phyloP scores from a whole-genome alignment of 352 stramenopile species.

The Globisporangium sylvaticum region DNA sequence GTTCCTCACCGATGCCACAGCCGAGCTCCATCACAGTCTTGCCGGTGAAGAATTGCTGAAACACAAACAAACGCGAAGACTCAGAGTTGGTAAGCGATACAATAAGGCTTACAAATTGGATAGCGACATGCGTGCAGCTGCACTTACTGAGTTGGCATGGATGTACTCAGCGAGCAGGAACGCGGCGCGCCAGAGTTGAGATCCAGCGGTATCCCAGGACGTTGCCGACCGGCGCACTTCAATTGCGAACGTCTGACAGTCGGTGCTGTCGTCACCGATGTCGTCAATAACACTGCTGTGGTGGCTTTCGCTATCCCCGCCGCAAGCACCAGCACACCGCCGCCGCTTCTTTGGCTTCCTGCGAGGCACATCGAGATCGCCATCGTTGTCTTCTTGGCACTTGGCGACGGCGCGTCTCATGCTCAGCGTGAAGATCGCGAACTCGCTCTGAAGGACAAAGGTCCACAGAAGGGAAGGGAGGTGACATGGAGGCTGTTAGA shows the following conservation, averaged over 20 bases:
- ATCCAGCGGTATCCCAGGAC: conserved; percentile 32
- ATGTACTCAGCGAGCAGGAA: conserved; percentile 57
- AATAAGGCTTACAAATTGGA: background rate
- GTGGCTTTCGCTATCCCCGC: background rate
- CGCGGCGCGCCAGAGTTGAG: conserved; percentile 52
- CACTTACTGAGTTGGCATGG: conserved; percentile 19
- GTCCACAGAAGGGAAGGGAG: background rate
- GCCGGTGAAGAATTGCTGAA: conserved; percentile 25
- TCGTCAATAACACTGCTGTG: background rate
- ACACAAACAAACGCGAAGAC: background rate
- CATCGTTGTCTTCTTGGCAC: conserved; percentile 12
- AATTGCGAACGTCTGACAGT: conserved; percentile 16
- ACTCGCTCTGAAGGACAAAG: background rate
- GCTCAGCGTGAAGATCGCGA: conserved; percentile 9
- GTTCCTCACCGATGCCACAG: conserved; percentile 40
- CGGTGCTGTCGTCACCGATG: background rate
- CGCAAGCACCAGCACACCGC: too few species aligned
- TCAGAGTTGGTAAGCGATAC: conserved; percentile 2
- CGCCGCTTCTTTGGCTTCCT: conserved; percentile 1
- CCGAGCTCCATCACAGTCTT: conserved; percentile 47
- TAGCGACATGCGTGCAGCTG: background rate
- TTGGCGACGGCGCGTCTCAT: background rate
- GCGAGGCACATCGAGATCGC: conserved; percentile 14
- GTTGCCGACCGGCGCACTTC: conserved; percentile 15
- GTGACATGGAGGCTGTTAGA: background rate